phyloP scores from a whole-genome alignment of 208 protist genomes.

The Trypanosoma congolense region DNA sequence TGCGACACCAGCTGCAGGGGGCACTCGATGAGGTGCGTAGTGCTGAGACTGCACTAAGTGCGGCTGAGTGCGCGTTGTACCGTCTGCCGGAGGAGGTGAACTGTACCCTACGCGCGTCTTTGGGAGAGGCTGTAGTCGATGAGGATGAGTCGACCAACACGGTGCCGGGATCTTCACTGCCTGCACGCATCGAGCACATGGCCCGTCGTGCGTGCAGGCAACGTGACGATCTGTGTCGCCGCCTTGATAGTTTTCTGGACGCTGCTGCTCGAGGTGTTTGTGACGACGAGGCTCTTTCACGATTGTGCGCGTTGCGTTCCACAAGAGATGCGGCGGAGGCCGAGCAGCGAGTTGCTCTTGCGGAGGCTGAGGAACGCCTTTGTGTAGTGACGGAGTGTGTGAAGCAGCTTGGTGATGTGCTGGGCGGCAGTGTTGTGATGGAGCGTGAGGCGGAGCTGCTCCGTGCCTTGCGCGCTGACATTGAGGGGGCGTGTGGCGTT shows the following conservation, averaged over 20 bases:
- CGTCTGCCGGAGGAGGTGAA: neutral
- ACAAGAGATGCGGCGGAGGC: slow-evolving; percentile 4
- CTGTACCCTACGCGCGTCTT: neutral
- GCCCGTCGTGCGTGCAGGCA: neutral
- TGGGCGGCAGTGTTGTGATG: neutral
- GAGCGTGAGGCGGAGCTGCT: slow-evolving; percentile 3
- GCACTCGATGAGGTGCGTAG: neutral
- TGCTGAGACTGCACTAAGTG: neutral
- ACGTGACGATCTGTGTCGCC: neutral
- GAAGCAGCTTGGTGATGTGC: neutral
- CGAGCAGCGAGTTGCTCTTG: neutral
- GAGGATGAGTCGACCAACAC: neutral
- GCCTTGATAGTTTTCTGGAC: neutral
- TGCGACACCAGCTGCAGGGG: neutral
- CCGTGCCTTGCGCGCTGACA: neutral
- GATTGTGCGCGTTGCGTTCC: neutral
- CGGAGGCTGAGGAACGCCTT: neutral
- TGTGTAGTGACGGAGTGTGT: slow-evolving; percentile 3
- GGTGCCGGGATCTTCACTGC: neutral
- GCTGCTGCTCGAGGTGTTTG: neutral
- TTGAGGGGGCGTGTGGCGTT: slow-evolving; percentile 5
- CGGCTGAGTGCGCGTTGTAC: neutral
- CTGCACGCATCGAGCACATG: slow-evolving; percentile 2
- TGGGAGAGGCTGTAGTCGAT: neutral
- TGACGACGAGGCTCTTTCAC: neutral